phyloP scores from a whole-genome alignment of 169 alveolate genomes.

The Plasmodium fragile region DNA sequence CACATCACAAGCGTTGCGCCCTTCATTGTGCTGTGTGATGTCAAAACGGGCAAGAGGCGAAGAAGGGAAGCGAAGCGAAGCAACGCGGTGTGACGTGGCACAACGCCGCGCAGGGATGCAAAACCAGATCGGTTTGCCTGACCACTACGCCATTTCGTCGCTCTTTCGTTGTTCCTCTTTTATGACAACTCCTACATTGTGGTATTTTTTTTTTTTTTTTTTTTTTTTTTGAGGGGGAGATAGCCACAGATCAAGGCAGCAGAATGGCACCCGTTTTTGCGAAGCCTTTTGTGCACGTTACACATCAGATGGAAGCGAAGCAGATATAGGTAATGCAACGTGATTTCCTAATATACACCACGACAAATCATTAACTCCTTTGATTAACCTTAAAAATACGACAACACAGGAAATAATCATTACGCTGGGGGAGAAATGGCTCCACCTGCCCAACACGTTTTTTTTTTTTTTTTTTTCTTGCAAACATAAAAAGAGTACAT shows the following conservation, averaged over 20 bases:
- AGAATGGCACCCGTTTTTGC: neutral
- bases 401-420: neutral
- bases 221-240: neutral
- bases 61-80: neutral
- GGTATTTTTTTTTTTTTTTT: too few species aligned
- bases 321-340: neutral
- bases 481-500: neutral
- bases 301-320: neutral
- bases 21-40: constrained; percentile 5
- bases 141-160: neutral
- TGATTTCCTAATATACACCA: neutral
- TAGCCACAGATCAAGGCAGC: neutral
- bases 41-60: neutral
- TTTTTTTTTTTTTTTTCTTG: constrained; percentile 4
- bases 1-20: neutral
- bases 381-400: neutral
- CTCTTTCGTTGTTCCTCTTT: neutral
- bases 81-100: neutral
- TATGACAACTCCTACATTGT: neutral
- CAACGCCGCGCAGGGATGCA: neutral
- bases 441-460: neutral
- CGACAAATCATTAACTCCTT: neutral
- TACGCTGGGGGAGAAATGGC: neutral
- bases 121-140: neutral
- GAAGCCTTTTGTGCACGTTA: neutral